A percentile compares a stretch with the other conserved stretches of the same genome.
phyloP scores from a whole-genome alignment of 73 alveolate genomes.

The Effrenium voratum region DNA sequence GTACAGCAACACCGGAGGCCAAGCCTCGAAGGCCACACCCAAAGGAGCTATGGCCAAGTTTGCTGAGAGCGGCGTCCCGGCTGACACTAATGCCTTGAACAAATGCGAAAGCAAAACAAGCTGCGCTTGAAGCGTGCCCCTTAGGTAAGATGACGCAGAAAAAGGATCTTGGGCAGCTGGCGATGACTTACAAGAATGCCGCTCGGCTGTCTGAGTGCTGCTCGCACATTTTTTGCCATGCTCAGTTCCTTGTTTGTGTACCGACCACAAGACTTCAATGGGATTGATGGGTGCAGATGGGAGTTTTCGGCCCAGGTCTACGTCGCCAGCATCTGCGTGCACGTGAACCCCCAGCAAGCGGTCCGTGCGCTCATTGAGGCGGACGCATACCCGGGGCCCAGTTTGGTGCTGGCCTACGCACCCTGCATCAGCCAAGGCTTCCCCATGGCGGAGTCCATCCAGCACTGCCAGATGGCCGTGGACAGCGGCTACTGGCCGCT shows the following conservation, averaged over 20 bases:
- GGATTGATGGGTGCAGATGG: not conserved
- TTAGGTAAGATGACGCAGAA: not conserved
- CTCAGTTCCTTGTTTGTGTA: not conserved
- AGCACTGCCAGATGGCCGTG: slow-evolving; percentile 94
- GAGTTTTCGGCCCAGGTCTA: not conserved
- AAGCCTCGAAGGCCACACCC: slow-evolving; percentile 82
- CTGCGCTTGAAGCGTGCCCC: not conserved
- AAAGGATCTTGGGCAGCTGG: slow-evolving; percentile 73
- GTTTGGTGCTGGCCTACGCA: slow-evolving; percentile 59
- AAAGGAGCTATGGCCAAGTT: slow-evolving; percentile 81
- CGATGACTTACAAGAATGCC: slow-evolving; percentile 72
- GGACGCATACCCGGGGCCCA: slow-evolving; percentile 92
- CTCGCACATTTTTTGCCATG: not conserved
- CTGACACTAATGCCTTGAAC: no score
- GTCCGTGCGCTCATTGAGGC: slow-evolving; percentile 78
- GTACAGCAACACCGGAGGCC: slow-evolving; percentile 90
- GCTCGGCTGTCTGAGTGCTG: not conserved
- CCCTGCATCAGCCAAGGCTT: slow-evolving; percentile 93
- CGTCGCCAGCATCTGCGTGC: slow-evolving; percentile 85
- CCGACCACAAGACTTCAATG: not conserved
- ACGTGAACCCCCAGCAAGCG: slow-evolving; percentile 63
- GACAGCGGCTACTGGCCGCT: slow-evolving; percentile 94
- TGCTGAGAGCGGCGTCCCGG: slow-evolving; percentile 57
- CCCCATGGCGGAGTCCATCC: slow-evolving; percentile 83
- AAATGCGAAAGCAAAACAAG: slow-evolving; percentile 38